These are phyloP conservation scores for Spatholobus suberectus DNA, from an alignment of 306 rosid genomes.

Conservation along the genomic window DNA sequence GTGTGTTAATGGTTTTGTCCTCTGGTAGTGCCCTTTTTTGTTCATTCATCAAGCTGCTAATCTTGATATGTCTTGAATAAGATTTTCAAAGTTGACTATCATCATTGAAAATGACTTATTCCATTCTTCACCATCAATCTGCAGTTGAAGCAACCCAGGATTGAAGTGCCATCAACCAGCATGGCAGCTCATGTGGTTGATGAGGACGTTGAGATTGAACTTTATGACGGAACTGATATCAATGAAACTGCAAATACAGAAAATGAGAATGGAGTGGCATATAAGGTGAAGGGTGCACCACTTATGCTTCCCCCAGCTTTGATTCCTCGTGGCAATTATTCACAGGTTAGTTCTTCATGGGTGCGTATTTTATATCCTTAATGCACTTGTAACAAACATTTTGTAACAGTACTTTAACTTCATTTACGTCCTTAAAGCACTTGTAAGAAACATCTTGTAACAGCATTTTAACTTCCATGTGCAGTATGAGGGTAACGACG, in stretches of 20 bases:
- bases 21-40: constrained; percentile 10
- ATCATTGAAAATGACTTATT: constrained; percentile 29
- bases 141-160: constrained; percentile 68
- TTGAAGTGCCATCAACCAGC: constrained; percentile 70
- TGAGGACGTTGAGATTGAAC: constrained; percentile 80
- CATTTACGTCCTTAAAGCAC: constrained; percentile 17
- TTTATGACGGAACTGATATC: constrained; percentile 50
- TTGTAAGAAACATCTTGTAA: constrained; percentile 37
- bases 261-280: constrained; percentile 51
- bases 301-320: constrained; percentile 66
- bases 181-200: constrained; percentile 85
- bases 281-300: constrained; percentile 44
- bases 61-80: not conserved
- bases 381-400: constrained; percentile 30
- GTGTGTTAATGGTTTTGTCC: not conserved
- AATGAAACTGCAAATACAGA: constrained; percentile 46
- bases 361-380: constrained; percentile 23
- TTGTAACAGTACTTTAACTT: constrained; percentile 35
- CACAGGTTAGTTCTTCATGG: constrained; percentile 57
- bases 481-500: constrained; percentile 78
- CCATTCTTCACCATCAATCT: constrained; percentile 27
- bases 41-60: constrained; percentile 25
- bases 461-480: constrained; percentile 36
- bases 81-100: constrained; percentile 16
- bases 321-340: constrained; percentile 55